Evolutionary conservation across 2,329 filamentous ascomycete genomes (phyloP), one percentile per base, ranked within the genome.

Genomic region (Colletotrichum liaoningense): DNA sequence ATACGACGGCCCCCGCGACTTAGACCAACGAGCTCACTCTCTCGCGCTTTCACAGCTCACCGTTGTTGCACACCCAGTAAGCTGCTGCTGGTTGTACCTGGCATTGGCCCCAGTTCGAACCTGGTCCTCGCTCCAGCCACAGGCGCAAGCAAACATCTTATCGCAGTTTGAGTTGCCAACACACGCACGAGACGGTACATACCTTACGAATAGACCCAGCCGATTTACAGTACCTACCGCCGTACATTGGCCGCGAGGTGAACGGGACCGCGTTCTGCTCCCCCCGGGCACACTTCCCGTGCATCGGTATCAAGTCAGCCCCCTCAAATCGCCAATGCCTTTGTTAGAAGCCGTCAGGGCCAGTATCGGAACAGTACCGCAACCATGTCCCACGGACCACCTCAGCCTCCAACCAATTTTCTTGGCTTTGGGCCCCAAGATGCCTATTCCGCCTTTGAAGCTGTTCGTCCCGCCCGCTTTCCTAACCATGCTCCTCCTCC

Each of bases 381-480:
- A 76, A 79, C 75, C 76, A 83, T 83, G 82, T 81, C 82, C 75
- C 79, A 81, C 77, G 76, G 80, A 73, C 81, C 79, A 75, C 80
- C 81, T 76, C 81, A 80, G 57, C 80, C 79, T 74, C 78, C 79
- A 62, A 75, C 77, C 77, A 83, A 80, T 77, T 78, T 83, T 62
- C 84, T 82, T 74, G 79, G 79, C 76, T 85, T 83, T 76, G 77
- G 79, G 76, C 73, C 74, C 72, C 76, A 79, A 73, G 75, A 74
- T 60, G 74, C 76, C 71, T 77, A 67, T 55, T 72, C 69, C 67
- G 67, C 63, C 69, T 72, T 72, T 55, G 69, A 74, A 63, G 67
- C 70, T 71, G 72, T 74, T 74, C 42, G 72, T 74, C 38, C 63
- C 68, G 54, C 72, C 68, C 57, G 49, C 67, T 65, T 33, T 22